A percentile compares a stretch with the other conserved stretches of the same genome.
phyloP scores from a whole-genome alignment of 257 asterid species.

The Lantana camara region DNA sequence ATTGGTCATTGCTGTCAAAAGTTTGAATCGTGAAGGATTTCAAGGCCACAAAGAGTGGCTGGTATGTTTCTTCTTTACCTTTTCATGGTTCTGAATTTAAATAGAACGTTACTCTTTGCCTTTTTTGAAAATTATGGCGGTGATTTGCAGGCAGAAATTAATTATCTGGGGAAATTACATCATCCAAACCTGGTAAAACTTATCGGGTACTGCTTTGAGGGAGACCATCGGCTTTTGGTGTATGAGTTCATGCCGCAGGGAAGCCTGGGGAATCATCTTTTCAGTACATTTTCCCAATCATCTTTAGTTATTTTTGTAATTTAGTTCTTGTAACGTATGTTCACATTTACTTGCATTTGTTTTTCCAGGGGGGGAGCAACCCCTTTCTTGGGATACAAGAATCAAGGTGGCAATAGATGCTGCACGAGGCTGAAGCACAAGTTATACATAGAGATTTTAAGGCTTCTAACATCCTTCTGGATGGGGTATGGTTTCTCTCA shows the following conservation, averaged over 20 bases:
- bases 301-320: neutral
- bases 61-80: conserved; percentile 49
- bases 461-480: conserved; percentile 90
- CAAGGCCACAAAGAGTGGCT: conserved; percentile 99
- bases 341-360: conserved; percentile 10
- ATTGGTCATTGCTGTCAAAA: conserved; percentile 91
- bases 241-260: conserved; percentile 98
- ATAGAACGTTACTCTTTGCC: neutral
- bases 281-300: conserved; percentile 65
- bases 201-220: conserved; percentile 89
- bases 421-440: conserved; percentile 83
- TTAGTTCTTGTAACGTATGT: conserved; percentile 10
- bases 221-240: conserved; percentile 85
- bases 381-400: conserved; percentile 86
- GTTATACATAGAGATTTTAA: conserved; percentile 88
- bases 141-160: conserved; percentile 84
- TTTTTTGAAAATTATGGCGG: neutral
- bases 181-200: conserved; percentile 92
- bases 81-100: neutral
- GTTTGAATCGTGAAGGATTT: conserved; percentile 90
- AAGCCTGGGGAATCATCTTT: conserved; percentile 92
- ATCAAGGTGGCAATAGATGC: conserved; percentile 92
- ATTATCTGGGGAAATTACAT: conserved; percentile 90
- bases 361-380: conserved; percentile 79
- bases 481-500: conserved; percentile 53